phyloP scores from a whole-genome alignment of 2,329 filamentous ascomycete genomes.

The Phyllosticta paracitricarpa region DNA sequence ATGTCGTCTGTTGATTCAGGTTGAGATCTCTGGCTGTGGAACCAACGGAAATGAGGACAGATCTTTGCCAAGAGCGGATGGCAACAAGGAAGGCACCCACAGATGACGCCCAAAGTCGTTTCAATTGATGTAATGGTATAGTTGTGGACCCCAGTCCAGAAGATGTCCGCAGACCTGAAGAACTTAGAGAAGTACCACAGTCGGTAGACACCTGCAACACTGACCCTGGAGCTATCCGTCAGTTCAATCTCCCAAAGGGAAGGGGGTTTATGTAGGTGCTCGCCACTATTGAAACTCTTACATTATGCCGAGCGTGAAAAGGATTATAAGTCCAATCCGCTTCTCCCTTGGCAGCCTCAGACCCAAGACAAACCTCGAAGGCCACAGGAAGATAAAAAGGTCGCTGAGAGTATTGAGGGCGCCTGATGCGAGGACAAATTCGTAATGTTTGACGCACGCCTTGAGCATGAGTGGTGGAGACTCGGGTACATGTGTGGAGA shows the following conservation, averaged over 20 bases:
- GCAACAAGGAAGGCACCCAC: conserved; percentile 23
- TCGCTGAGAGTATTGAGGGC: conserved; percentile 24
- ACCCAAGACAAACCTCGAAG: conserved; percentile 18
- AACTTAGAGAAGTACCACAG: conserved; percentile 21
- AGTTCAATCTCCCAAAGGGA: neutral
- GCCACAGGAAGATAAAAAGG: conserved; percentile 24
- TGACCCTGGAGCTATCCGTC: conserved; percentile 13
- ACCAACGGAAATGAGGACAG: neutral
- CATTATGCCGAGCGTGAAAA: conserved; percentile 20
- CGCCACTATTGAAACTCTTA: neutral
- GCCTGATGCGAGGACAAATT: conserved; percentile 16
- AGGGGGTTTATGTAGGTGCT: conserved; percentile 13
- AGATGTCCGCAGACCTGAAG: conserved; percentile 18
- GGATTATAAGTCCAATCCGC: conserved; percentile 19
- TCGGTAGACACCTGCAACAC: conserved; percentile 20
- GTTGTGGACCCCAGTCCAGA: conserved; percentile 20
- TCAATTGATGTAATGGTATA: conserved; percentile 22
- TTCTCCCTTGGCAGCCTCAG: conserved; percentile 21
- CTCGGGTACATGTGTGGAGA: conserved; percentile 19
- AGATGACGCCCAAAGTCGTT: conserved; percentile 20
- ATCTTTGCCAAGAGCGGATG: conserved; percentile 19
- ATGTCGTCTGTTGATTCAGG: neutral
- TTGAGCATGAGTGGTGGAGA: conserved; percentile 21
- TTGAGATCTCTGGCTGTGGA: neutral
- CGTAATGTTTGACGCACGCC: conserved; percentile 18